Evolutionary conservation across 2,329 filamentous ascomycete species (phyloP), one percentile per base, ranked within the genome.

Genomic region (Ceratocystis diversiconidia): DNA sequence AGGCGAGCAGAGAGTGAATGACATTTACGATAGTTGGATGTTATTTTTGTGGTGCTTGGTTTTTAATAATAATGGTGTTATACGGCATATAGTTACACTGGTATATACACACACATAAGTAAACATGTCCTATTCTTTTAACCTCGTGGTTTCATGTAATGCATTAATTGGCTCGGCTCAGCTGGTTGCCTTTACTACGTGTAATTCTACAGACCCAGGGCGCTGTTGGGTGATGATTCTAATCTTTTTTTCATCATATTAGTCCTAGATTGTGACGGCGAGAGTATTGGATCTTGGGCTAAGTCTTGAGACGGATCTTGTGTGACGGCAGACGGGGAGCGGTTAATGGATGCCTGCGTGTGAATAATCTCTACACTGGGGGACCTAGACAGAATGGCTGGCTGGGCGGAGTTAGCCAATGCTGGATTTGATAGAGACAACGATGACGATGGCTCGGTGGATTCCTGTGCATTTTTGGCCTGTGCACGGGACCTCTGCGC

Each of bases 401-500:
- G 48, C 10, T 52, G 48, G 25, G 19, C 15, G 8, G 22, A 4
- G 25, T 15, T 8, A 0, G 25, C 15, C 48, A 25, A 52, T 25
- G 15, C 6, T 4, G 55, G 12, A 25, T 7, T 46, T 55, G 25
- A 69, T 5, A 64, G 7, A n/a, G 48, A 22, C 22, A 12, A n/a
- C 28, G 55, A 5, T 17, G 55, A 12, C 55, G 28, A 30, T 4
- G 55, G 7, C 7, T 22, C 55, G n/a, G 10, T 3, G 8, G 48
- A 12, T 52, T 36, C 30, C 8, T 32, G 44, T n/a, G 17, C 64
- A 43, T 71, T 74, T 36, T 66, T 65, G 36, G 62, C 62, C 12
- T 44, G 22, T 44, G 59, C 28, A 5, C 77, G 82, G 70, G 81
- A 83, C 74, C 78, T 79, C 68, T 83, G 82, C 17, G 92, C 94